Evolutionary conservation across 345 rosid species (phyloP).

Genomic region (Cardamine chenopodiifolia): DNA sequence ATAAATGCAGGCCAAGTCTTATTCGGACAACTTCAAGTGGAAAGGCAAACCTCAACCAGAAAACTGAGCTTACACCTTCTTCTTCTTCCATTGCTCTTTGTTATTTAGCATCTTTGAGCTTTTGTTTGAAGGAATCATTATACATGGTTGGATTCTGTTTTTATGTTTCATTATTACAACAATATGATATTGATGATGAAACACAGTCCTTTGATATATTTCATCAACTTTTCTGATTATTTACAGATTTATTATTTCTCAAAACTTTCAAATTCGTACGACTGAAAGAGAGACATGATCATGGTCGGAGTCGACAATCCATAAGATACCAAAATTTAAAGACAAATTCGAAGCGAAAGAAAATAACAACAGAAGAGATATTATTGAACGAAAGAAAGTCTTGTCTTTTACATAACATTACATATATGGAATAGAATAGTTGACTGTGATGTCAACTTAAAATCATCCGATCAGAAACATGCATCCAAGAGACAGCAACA

Average conservation of each 20-base stretch:
- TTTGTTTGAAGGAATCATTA: constrained; percentile 11
- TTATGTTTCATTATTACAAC: constrained; percentile 7
- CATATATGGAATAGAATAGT: constrained; percentile 1
- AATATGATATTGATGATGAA: constrained; percentile 31
- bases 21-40: constrained; percentile 97
- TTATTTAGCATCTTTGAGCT: constrained; percentile 32
- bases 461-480: constrained; percentile 50
- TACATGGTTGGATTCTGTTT: constrained; percentile 25
- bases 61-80: constrained; percentile 31
- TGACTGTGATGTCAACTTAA: neutral
- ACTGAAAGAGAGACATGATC: neutral
- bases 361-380: constrained; percentile 16
- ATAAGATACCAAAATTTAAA: neutral
- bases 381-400: neutral
- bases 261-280: neutral
- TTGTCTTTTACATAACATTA: constrained; percentile 13
- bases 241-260: neutral
- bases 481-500: constrained; percentile 79
- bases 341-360: neutral
- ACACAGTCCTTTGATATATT: neutral
- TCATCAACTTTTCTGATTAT: constrained; percentile 8
- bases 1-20: constrained; percentile 61
- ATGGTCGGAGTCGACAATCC: neutral
- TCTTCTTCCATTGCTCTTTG: constrained; percentile 27
- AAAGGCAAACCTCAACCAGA: constrained; percentile 65